These are phyloP conservation scores for Ustilago nuda DNA, from an alignment of 1,284 basidiomycete species.

Conservation along the genomic window DNA sequence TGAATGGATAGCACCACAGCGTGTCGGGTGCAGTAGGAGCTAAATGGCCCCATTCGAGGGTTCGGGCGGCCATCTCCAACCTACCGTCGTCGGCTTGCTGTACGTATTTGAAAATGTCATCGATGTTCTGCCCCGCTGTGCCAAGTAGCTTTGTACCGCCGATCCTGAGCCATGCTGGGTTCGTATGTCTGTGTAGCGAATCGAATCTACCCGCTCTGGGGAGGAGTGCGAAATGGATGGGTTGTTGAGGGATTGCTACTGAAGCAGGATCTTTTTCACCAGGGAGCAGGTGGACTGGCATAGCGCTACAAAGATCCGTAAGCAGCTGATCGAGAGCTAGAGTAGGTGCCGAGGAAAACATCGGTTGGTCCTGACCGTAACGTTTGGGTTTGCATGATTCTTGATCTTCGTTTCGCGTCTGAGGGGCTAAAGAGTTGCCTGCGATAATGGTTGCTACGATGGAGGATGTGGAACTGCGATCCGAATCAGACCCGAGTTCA, in stretches of 20 bases:
- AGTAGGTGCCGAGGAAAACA: slow-evolving; percentile 39
- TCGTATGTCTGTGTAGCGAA: slow-evolving; percentile 84
- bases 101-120: slow-evolving; percentile 95
- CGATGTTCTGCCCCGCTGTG: slow-evolving; percentile 89
- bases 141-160: slow-evolving; percentile 76
- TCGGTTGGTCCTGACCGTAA: slow-evolving; percentile 45
- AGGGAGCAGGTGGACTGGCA: slow-evolving; percentile 77
- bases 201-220: slow-evolving; percentile 74
- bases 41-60: slow-evolving; percentile 91
- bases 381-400: slow-evolving; percentile 29
- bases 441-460: slow-evolving; percentile 58
- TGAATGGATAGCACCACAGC: slow-evolving; percentile 95
- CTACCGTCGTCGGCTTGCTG: slow-evolving; percentile 63
- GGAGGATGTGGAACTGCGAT: slow-evolving; percentile 29
- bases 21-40: slow-evolving; percentile 99
- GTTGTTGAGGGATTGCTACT: slow-evolving; percentile 90
- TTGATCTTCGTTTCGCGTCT: slow-evolving; percentile 39
- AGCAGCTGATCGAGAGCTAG: slow-evolving; percentile 79
- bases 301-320: slow-evolving; percentile 75
- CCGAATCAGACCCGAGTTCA: slow-evolving; percentile 78
- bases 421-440: slow-evolving; percentile 54
- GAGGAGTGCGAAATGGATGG: slow-evolving; percentile 91
- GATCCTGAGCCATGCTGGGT: slow-evolving; percentile 84
- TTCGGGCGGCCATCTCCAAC: slow-evolving; percentile 80
- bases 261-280: slow-evolving; percentile 89